These are phyloP conservation scores for Thalassiosira hispida DNA, from an alignment of 352 stramenopile genomes.

Conservation along the genomic window DNA sequence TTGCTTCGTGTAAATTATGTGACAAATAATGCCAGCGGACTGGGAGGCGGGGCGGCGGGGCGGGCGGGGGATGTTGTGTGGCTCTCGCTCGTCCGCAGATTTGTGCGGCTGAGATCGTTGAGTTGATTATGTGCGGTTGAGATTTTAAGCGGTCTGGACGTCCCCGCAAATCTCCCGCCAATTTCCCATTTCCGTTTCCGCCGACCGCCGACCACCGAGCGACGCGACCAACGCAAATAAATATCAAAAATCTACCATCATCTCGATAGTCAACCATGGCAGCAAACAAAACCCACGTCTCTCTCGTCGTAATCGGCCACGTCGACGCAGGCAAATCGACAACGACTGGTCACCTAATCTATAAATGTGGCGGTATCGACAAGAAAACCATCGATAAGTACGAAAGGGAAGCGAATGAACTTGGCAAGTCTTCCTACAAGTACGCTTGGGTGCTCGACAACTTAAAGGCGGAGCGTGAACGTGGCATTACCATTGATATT, in stretches of 20 bases:
- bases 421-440: slow-evolving; percentile 98
- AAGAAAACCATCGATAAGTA: slow-evolving; percentile 99
- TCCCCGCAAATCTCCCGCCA: too few species aligned
- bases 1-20: slow-evolving; percentile 4
- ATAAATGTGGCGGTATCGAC: slow-evolving; percentile 98
- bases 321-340: slow-evolving; percentile 98
- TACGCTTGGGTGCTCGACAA: slow-evolving; percentile 99
- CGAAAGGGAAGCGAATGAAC: slow-evolving; percentile 95
- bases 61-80: too few species aligned
- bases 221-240: too few species aligned
- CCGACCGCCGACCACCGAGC: too few species aligned
- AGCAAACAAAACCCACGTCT: slow-evolving; percentile 90
- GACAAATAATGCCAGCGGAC: not conserved
- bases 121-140: too few species aligned
- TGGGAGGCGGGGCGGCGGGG: not conserved
- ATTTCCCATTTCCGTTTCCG: too few species aligned
- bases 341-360: slow-evolving; percentile 98
- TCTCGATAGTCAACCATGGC: too few species aligned
- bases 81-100: too few species aligned
- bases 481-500: slow-evolving; percentile 98
- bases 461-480: slow-evolving; percentile 97
- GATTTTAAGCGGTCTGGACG: too few species aligned
- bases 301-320: slow-evolving; percentile 95
- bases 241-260: too few species aligned
- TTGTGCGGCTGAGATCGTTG: too few species aligned